Evolutionary conservation across 768 basidiomycete species (phyloP), one percentile per base, ranked within the genome.

Genomic region (Boletellus ananiceps): DNA sequence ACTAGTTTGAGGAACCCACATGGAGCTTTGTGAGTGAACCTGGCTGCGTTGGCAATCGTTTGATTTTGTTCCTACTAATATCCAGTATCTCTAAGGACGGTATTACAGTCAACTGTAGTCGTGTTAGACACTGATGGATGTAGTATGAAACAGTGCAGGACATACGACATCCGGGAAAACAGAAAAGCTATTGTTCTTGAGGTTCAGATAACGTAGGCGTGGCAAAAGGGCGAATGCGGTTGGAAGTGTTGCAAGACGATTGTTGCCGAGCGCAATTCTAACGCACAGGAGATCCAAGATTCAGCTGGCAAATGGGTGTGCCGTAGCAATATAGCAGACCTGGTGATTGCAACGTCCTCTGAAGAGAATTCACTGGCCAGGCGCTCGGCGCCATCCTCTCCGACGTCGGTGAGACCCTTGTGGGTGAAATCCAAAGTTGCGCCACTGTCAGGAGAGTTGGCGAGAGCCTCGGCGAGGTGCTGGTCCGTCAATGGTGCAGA

Each of bases 51-150:
- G 96, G 96, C 18, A 98, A 72, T 42, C 75, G 72, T 64, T 79
- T 84, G 57, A 99, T 81, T 69, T 85, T 90, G 71, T 99, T 99
- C 56, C 89, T 83, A 56, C 91, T 93, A 37, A 99, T 78, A 67
- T 99, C 96, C 55, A 99, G 73, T 50, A 93, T 95, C 69, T 99
- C 95, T 47, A 99, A 76, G 6, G 86, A 85, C 3, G 86, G 82
- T 72, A 98, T 83, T 15, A 81, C 71, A 39, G 88, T 91, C 38
- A 96, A 75, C 93, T 95, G 57, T 12, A 38, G 31, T 18, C 29
- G 16, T 18, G 46, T 68, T 29, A 62, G 56, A 38, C 4, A 21
- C 11, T 12, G 25, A 19, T 14, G 47, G 35, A 31, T 21, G 40
- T 18, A 47, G 49, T 35, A 54, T 44, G 37, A 13, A 38, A 54